Percentiles rank a stretch among this genome's conserved stretches.
phyloP scores from a whole-genome alignment of 2,329 filamentous ascomycete species.

The Akanthomyces dipterigenus region DNA sequence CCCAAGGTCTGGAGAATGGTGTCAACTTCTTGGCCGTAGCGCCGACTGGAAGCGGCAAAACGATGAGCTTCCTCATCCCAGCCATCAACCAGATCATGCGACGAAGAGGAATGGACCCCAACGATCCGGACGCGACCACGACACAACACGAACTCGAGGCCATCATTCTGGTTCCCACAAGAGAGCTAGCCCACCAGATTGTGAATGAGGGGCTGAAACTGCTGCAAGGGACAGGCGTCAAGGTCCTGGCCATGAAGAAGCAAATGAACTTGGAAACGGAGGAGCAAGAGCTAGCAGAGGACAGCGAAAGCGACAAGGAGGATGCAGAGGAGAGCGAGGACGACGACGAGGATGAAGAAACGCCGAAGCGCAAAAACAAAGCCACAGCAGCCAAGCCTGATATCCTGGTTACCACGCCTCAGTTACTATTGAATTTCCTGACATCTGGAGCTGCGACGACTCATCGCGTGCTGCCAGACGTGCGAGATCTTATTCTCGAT shows the following conservation, averaged over 20 bases:
- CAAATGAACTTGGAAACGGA: conserved; percentile 63
- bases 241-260: conserved; percentile 76
- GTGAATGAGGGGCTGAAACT: conserved; percentile 83
- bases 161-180: conserved; percentile 70
- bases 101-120: conserved; percentile 40
- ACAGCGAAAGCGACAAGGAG: conserved; percentile 31
- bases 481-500: conserved; percentile 74
- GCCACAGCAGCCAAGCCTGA: conserved; percentile 26
- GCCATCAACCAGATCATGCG: conserved; percentile 69
- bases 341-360: conserved; percentile 27
- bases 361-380: conserved; percentile 18
- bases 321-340: conserved; percentile 32
- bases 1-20: conserved; percentile 26
- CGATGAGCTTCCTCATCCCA: conserved; percentile 84
- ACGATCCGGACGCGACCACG: conserved; percentile 28
- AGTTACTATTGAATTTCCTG: conserved; percentile 70
- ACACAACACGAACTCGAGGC: conserved; percentile 49
- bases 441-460: conserved; percentile 35
- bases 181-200: conserved; percentile 73
- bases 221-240: conserved; percentile 66
- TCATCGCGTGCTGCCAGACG: conserved; percentile 52
- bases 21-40: conserved; percentile 83
- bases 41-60: conserved; percentile 95
- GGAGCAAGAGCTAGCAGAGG: conserved; percentile 29
- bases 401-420: conserved; percentile 35